phyloP scores from a whole-genome alignment of 2,329 filamentous ascomycete species.

The Fusarium tricinctum region DNA sequence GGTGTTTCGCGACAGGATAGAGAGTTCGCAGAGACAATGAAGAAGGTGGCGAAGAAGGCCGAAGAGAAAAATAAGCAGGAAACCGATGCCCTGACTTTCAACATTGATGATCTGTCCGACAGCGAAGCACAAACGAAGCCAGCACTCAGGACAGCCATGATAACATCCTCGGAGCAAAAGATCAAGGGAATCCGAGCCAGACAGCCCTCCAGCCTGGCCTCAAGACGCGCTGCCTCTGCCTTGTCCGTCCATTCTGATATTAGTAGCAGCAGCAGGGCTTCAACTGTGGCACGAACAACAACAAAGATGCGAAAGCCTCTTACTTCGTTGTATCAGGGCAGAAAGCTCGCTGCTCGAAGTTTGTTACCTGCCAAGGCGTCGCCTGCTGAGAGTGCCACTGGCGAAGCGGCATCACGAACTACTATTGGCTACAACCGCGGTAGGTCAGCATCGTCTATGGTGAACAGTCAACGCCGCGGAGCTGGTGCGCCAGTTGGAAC shows the following conservation, averaged over 20 bases:
- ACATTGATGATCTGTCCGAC: conserved; percentile 61
- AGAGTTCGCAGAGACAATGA: conserved; percentile 68
- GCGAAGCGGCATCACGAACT: conserved; percentile 78
- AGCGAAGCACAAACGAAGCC: conserved; percentile 54
- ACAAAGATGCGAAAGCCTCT: conserved; percentile 49
- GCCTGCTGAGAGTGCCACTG: conserved; percentile 70
- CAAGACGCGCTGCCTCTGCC: conserved; percentile 68
- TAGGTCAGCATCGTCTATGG: conserved; percentile 66
- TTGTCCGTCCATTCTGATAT: conserved; percentile 59
- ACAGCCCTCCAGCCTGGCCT: conserved; percentile 51
- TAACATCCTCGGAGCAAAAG: conserved; percentile 6
- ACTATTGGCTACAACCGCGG: conserved; percentile 91
- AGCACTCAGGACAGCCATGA: conserved; percentile 10
- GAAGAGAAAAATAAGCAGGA: conserved; percentile 78
- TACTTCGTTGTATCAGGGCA: conserved; percentile 51
- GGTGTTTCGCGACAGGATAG: conserved; percentile 74
- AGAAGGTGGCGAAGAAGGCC: conserved; percentile 66
- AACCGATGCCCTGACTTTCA: conserved; percentile 73
- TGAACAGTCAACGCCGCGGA: conserved; percentile 52
- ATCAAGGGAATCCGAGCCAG: conserved; percentile 28
- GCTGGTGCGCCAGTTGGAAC: conserved; percentile 27
- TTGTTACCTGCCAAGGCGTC: conserved; percentile 61
- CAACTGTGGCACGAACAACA: conserved; percentile 25
- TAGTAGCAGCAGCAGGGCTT: conserved; percentile 30
- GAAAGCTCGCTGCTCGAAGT: conserved; percentile 54